These are phyloP conservation scores for Podospora didyma DNA, from an alignment of 495 filamentous ascomycete genomes.

Conservation along the genomic window DNA sequence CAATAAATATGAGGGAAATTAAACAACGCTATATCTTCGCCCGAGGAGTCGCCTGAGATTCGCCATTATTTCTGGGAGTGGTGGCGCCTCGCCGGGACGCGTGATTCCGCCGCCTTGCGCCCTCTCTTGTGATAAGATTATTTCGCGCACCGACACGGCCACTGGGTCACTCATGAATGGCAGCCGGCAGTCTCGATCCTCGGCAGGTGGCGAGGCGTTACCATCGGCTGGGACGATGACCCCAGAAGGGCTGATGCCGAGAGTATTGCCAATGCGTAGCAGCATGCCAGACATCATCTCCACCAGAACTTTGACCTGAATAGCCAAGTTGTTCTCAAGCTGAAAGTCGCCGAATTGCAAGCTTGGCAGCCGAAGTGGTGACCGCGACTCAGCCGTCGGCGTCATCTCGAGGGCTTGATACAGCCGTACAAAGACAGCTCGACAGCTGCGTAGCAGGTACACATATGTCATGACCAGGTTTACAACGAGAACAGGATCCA, in stretches of 20 bases:
- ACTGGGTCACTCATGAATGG: constrained; percentile 6
- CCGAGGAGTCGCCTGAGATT: constrained; percentile 6
- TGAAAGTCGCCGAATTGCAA: constrained; percentile 11
- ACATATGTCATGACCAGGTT: constrained; percentile 11
- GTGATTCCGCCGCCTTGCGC: background rate
- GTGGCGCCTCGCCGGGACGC: constrained; percentile 1
- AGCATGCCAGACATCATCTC: constrained; percentile 9
- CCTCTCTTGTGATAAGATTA: constrained; percentile 10
- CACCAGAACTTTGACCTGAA: constrained; percentile 10
- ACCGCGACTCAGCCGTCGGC: background rate
- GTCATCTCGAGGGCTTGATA: constrained; percentile 4
- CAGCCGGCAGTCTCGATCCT: background rate
- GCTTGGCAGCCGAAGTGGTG: constrained; percentile 1
- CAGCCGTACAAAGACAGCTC: constrained; percentile 6
- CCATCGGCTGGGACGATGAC: background rate
- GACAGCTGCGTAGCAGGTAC: constrained; percentile 7
- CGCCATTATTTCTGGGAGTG: constrained; percentile 1
- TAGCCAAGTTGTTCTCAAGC: constrained; percentile 9
- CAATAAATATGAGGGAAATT: no score
- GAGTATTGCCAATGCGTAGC: constrained; percentile 7
- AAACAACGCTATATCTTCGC: background rate
- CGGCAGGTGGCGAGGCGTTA: background rate
- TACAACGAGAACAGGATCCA: constrained; percentile 7
- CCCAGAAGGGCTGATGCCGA: constrained; percentile 3
- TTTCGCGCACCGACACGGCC: constrained; percentile 9